These are phyloP conservation scores for Kurtzmaniella fragi DNA, from an alignment of 805 yeast genomes.

Conservation along the genomic window DNA sequence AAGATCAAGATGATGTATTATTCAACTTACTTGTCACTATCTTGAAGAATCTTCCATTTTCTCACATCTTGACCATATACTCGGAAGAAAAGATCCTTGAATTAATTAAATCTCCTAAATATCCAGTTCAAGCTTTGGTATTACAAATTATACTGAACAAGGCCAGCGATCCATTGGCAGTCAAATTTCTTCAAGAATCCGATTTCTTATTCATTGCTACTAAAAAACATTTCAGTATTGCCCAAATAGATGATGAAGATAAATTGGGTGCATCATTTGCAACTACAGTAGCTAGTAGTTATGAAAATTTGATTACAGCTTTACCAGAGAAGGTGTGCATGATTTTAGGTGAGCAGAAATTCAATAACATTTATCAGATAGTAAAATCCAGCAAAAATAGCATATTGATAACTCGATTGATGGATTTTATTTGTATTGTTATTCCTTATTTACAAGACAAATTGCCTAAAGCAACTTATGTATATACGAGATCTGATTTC, in stretches of 20 bases:
- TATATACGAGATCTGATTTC: slow-evolving; percentile 11
- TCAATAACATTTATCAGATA: slow-evolving; percentile 5
- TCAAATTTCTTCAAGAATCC: slow-evolving; percentile 3
- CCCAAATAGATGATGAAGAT: background rate
- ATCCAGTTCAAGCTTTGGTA: slow-evolving; percentile 4
- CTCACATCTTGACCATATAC: slow-evolving; percentile 11
- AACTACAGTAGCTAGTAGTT: slow-evolving; percentile 1
- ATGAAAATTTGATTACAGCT: background rate
- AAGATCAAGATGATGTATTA: slow-evolving; percentile 11
- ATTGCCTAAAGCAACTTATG: slow-evolving; percentile 5
- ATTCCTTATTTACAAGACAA: slow-evolving; percentile 8
- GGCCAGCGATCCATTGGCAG: slow-evolving; percentile 3
- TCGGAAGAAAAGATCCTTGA: slow-evolving; percentile 12
- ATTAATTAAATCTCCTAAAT: background rate
- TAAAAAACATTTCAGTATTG: background rate
- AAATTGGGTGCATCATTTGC: background rate
- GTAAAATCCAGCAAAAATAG: slow-evolving; percentile 9
- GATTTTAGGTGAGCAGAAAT: slow-evolving; percentile 1
- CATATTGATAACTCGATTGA: slow-evolving; percentile 13
- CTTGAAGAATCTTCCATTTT: slow-evolving; percentile 9
- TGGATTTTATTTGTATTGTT: slow-evolving; percentile 13
- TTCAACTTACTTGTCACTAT: slow-evolving; percentile 11
- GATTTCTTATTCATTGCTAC: background rate
- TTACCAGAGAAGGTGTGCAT: background rate
- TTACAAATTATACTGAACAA: slow-evolving; percentile 6